Evolutionary conservation across 2,329 filamentous ascomycete genomes (phyloP), one percentile per base, ranked within the genome.

Genomic region (Hypoxylon sp.): DNA sequence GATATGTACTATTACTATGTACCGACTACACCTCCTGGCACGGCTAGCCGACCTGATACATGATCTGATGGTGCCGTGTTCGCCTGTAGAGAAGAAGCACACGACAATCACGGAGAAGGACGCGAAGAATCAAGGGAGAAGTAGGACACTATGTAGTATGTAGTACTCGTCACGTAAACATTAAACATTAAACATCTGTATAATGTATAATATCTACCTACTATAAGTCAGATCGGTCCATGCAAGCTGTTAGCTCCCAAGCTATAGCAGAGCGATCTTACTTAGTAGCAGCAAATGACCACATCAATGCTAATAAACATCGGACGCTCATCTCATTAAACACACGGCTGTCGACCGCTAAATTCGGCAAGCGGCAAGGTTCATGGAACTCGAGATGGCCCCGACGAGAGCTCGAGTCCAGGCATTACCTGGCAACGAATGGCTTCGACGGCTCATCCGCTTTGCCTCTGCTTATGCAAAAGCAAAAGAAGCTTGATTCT

Each of bases 321-420:
- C 37, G 33, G 53, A 24, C 31, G 20, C 17, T 20, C 20, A 15
- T 40, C 52, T 45, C n/a, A 40, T 45, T 49, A 45, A 15, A 26
- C 45, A 58, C 29, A 50, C 46, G 53, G 53, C 38, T 55, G 37
- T 55, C 42, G 49, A 41, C 60, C 56, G 57, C 56, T 63, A 60
- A 54, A 57, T 50, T 57, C 27, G 29, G 40, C 56, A 63, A 60
- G 60, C 46, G 35, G 46, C 60, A 48, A 46, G 60, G 60, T 60
- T 60, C 56, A 63, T 63, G 52, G 52, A 26, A 57, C 29, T 60
- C 27, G 18, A 15, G 54, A 54, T 60, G 55, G 46, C 37, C 20
- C 54, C 20, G 26, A 47, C n/a, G n/a, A 20, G 27, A 26, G 31
- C 7, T 24, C 20, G 18, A 42, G 23, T 50, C 49, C 27, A 55